These are phyloP conservation scores for Ophiosphaerella narmari DNA, from an alignment of 2,329 filamentous ascomycete genomes.

Conservation along the genomic window DNA sequence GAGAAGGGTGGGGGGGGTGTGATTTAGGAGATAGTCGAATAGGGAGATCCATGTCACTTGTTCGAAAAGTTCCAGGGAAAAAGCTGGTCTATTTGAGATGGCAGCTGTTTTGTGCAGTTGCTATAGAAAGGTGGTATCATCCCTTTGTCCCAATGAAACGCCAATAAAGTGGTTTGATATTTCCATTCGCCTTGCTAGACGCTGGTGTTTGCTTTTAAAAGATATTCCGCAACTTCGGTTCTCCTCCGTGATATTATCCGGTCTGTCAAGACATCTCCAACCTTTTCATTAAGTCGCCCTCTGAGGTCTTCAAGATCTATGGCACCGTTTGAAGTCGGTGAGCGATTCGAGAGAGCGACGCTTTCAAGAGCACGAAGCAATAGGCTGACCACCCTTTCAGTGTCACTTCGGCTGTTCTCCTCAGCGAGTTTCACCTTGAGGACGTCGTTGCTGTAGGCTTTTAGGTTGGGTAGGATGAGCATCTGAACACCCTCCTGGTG, in stretches of 20 bases:
- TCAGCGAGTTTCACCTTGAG: conserved; percentile 59
- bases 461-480: conserved; percentile 69
- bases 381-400: conserved; percentile 63
- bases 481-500: conserved; percentile 67
- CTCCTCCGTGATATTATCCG: conserved; percentile 38
- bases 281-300: conserved; percentile 48
- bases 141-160: background rate
- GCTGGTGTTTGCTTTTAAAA: conserved; percentile 30
- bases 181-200: conserved; percentile 10
- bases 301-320: conserved; percentile 47
- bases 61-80: too few relatives aligned
- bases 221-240: conserved; percentile 20
- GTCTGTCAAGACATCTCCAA: conserved; percentile 51
- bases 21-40: background rate
- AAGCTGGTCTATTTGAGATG: too few relatives aligned
- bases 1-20: background rate
- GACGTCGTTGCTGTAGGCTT: conserved; percentile 63
- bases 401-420: conserved; percentile 60
- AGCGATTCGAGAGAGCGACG: conserved; percentile 55
- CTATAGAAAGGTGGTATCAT: conserved; percentile 10
- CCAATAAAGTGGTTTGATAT: conserved; percentile 2
- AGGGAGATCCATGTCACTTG: background rate
- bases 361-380: conserved; percentile 61
- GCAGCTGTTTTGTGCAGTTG: too few relatives aligned
- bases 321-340: conserved; percentile 45